These are phyloP conservation scores for Naganishia albida DNA, from an alignment of 1,284 basidiomycete species.

Conservation along the genomic window DNA sequence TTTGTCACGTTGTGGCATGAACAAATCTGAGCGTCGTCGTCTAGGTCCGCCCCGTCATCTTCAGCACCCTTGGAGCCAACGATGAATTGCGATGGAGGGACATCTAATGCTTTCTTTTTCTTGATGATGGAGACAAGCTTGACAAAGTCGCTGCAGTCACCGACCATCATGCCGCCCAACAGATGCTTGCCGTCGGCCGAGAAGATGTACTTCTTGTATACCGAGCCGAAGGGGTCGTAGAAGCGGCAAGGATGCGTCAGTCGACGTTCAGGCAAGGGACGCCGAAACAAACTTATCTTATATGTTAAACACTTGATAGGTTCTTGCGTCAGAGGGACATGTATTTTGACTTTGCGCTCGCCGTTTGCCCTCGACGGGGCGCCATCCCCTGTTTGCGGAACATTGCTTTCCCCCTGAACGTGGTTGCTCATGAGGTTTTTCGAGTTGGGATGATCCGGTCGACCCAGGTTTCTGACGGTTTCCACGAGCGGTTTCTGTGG, in stretches of 20 bases:
- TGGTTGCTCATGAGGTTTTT: constrained; percentile 30
- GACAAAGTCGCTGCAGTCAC: constrained; percentile 66
- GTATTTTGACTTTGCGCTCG: constrained; percentile 32
- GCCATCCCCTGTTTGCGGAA: constrained; percentile 21
- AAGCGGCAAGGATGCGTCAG: constrained; percentile 8
- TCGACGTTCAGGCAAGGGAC: background rate
- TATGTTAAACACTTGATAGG: constrained; percentile 68
- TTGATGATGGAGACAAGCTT: constrained; percentile 71
- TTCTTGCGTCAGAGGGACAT: constrained; percentile 48
- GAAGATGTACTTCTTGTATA: constrained; percentile 78
- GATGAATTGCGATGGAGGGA: constrained; percentile 68
- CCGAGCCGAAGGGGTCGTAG: constrained; percentile 66
- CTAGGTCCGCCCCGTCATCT: constrained; percentile 66
- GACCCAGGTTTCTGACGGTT: constrained; percentile 32
- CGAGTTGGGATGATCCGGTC: constrained; percentile 26
- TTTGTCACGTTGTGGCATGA: constrained; percentile 64
- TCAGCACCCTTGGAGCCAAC: constrained; percentile 62
- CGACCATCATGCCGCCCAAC: constrained; percentile 78
- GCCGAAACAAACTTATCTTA: constrained; percentile 42
- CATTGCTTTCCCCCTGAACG: constrained; percentile 26
- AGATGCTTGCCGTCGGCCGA: constrained; percentile 72
- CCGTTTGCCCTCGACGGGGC: background rate
- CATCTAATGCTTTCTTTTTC: constrained; percentile 70
- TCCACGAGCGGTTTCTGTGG: constrained; percentile 35
- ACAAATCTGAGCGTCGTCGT: constrained; percentile 69